Evolutionary conservation across 148 eudicot species (phyloP), one percentile per base, ranked within the genome.

Genomic region (Camellia granthamiana): DNA sequence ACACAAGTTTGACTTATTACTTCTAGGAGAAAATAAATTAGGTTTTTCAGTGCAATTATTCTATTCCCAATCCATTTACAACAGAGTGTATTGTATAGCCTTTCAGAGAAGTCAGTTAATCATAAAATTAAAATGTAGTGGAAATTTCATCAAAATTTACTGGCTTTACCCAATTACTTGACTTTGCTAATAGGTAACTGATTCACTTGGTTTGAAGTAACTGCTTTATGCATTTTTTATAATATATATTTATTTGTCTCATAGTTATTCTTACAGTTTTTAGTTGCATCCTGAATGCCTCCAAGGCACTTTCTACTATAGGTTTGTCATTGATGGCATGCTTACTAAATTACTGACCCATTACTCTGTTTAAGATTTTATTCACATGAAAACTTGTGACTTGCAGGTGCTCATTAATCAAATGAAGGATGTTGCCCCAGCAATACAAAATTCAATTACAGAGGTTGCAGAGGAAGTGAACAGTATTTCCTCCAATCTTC

Each of bases 391-490:
- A 52, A n/a, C 55, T 51, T 62, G 44, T 81, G 70, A 19, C 66
- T 52, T 71, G 77, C 86, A 95, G 97, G 97, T 95, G 74, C 84
- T 95, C 49, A 92, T 92, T 38, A 89, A 89, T 86, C 98, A 95
- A 82, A 84, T 95, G 84, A 95, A 93, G 87, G 97, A 91, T 49
- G 99, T 91, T 76, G 96, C 97, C 66, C 99, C 99, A 80, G 83
- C 88, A 72, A 90, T 95, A 72, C 94, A 92, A 82, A 91, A 89
- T 68, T 93, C 99, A 74, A 93, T 95, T 72, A 79, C 87, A 72
- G 91, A 90, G 66, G 94, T 95, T 76, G 88, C 91, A 42, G 97
- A 92, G 59, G 97, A 93, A 82, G 99, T 92, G 63, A 89, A 87
- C 82, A 83, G 85, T 79, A 82, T 90, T 78, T 87, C 95, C 18